phyloP scores from a whole-genome alignment of 2,329 filamentous ascomycete genomes.

The Annulohypoxylon truncatum region DNA sequence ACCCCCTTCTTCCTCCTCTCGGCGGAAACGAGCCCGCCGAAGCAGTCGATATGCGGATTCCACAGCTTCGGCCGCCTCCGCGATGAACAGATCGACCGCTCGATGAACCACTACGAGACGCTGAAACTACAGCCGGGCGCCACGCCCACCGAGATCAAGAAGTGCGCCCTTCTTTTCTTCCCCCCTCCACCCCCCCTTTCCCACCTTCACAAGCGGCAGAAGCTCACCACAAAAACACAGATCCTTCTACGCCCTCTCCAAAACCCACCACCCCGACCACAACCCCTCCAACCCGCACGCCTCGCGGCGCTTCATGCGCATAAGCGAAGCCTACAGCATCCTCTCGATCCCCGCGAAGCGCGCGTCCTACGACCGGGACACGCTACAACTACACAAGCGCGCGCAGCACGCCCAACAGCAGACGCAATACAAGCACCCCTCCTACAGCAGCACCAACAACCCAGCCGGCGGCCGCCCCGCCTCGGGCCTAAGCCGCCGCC shows the following conservation, averaged over 20 bases:
- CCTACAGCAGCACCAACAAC: conserved; percentile 66
- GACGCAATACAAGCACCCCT: conserved; percentile 53
- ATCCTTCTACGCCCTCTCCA: conserved; percentile 91
- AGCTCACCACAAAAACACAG: too few relatives aligned
- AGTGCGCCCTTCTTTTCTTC: conserved; percentile 58
- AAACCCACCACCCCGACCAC: conserved; percentile 90
- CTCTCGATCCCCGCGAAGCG: conserved; percentile 81
- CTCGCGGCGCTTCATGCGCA: conserved; percentile 79
- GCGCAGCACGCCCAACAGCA: conserved; percentile 46
- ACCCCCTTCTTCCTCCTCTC: not conserved
- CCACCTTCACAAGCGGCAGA: too few relatives aligned
- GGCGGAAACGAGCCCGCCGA: not conserved
- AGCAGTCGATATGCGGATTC: conserved; percentile 50
- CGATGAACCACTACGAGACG: conserved; percentile 81
- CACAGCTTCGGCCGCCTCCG: conserved; percentile 56
- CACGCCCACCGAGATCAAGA: conserved; percentile 83
- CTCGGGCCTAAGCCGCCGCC: conserved; percentile 81
- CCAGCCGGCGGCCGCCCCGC: conserved; percentile 81
- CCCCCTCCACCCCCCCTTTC: not conserved
- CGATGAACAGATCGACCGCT: conserved; percentile 52
- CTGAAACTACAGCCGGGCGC: conserved; percentile 79
- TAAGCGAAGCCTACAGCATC: conserved; percentile 84
- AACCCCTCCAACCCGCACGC: conserved; percentile 82
- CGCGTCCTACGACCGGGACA: conserved; percentile 81
- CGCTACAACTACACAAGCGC: conserved; percentile 57